phyloP scores from a whole-genome alignment of 2,329 filamentous ascomycete species.

The Pyrenophora tritici-repentis region DNA sequence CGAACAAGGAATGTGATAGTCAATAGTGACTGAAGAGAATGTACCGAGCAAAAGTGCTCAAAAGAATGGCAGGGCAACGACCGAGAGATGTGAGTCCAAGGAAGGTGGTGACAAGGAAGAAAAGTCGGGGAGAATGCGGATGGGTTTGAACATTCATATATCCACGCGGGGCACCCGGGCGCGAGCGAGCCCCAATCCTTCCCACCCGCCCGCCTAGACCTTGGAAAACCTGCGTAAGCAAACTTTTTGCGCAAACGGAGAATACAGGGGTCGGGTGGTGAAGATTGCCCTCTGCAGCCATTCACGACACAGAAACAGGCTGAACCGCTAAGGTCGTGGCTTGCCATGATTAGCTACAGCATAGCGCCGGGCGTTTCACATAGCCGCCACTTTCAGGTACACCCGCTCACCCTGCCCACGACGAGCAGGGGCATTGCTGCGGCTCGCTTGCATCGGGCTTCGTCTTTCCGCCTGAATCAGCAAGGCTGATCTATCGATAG shows the following conservation, averaged over 20 bases:
- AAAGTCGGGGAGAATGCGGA: constrained; percentile 3
- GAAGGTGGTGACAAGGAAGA: constrained; percentile 3
- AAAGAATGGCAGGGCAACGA: constrained; percentile 12
- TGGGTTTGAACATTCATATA: constrained; percentile 10
- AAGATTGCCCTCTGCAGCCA: constrained; percentile 6
- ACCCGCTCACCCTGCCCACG: constrained; percentile 4
- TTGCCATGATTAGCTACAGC: constrained; percentile 5
- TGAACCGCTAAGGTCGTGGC: constrained; percentile 7
- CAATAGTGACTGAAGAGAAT: constrained; percentile 12
- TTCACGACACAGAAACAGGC: constrained; percentile 2
- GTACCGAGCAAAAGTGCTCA: constrained; percentile 16
- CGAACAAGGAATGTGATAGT: constrained; percentile 13
- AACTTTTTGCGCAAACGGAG: constrained; percentile 11
- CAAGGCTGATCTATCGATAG: background rate
- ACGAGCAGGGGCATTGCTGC: background rate
- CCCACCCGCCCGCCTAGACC: background rate
- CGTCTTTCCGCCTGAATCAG: too few relatives aligned
- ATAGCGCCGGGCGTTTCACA: constrained; percentile 9
- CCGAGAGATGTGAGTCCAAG: constrained; percentile 10
- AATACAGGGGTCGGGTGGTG: constrained; percentile 7
- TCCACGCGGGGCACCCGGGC: constrained; percentile 3
- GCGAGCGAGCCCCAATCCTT: background rate
- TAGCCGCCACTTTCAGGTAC: constrained; percentile 16
- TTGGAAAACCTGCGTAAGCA: background rate
- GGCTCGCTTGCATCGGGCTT: background rate